A percentile compares a stretch with the other conserved stretches of the same genome.
phyloP scores from a whole-genome alignment of 805 yeast species.

The Metschnikowia gelsemii region DNA sequence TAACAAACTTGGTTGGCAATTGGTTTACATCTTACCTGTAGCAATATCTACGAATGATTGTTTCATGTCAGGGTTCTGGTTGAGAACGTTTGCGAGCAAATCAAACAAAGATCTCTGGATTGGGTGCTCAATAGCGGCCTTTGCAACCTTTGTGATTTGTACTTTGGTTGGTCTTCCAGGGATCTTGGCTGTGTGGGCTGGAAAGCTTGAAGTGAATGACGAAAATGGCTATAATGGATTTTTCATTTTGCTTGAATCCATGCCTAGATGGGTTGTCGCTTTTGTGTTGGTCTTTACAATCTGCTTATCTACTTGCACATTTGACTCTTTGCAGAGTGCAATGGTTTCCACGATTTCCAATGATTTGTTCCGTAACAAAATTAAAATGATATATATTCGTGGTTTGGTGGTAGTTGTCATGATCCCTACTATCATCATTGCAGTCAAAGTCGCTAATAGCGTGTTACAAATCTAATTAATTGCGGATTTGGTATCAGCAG shows the following conservation, averaged over 20 bases:
- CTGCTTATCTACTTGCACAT: conserved; percentile 79
- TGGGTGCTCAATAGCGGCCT: conserved; percentile 74
- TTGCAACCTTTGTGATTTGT: conserved; percentile 60
- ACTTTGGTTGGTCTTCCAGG: conserved; percentile 82
- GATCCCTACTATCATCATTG: conserved; percentile 86
- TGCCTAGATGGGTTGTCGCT: conserved; percentile 87
- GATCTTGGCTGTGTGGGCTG: conserved; percentile 88
- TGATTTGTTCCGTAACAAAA: conserved; percentile 81
- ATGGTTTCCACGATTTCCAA: conserved; percentile 86
- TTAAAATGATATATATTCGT: conserved; percentile 66
- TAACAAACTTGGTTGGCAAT: conserved; percentile 83
- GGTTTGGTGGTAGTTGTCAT: conserved; percentile 68
- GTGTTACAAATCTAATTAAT: conserved; percentile 84
- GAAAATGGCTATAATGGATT: conserved; percentile 66
- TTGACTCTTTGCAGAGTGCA: conserved; percentile 87
- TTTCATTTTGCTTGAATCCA: conserved; percentile 62
- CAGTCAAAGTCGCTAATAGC: conserved; percentile 75
- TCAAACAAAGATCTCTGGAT: conserved; percentile 71
- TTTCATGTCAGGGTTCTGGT: conserved; percentile 91
- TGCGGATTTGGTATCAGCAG: conserved; percentile 85
- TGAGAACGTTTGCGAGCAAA: conserved; percentile 87
- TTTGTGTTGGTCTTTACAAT: conserved; percentile 74
- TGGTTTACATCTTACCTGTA: conserved; percentile 75
- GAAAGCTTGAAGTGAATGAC: conserved; percentile 53
- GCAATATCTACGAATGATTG: conserved; percentile 90